Conservation (phyloP, 441 rosid species). For the Francoa sonchifolia region DNA sequence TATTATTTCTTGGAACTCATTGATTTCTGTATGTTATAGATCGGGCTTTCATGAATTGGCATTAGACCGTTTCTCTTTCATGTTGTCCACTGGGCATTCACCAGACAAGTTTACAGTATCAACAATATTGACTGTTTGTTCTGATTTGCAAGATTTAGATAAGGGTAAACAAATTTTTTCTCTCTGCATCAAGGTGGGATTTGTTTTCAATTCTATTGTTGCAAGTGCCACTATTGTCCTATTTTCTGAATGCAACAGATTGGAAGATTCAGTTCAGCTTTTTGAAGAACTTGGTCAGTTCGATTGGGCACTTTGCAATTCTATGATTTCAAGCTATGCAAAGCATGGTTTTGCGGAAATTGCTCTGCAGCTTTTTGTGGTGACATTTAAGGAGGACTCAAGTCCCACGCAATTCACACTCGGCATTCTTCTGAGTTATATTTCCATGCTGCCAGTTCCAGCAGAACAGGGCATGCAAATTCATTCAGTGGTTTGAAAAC, state of each 20-base stretch:
- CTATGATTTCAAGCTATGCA: slow-evolving; percentile 51
- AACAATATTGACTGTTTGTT: slow-evolving; percentile 29
- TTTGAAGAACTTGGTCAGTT: slow-evolving; percentile 32
- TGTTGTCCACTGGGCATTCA: slow-evolving; percentile 33
- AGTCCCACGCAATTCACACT: slow-evolving; percentile 47
- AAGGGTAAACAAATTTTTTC: slow-evolving; percentile 59
- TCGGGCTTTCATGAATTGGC: slow-evolving; percentile 34
- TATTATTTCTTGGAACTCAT: slow-evolving; percentile 59
- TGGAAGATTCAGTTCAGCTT: slow-evolving; percentile 47
- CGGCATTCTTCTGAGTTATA: slow-evolving; percentile 38
- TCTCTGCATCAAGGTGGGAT: slow-evolving; percentile 49
- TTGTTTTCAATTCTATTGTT: slow-evolving; percentile 49
- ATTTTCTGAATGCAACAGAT: slow-evolving; percentile 74
- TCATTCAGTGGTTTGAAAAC: slow-evolving; percentile 48
- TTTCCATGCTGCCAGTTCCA: slow-evolving; percentile 24
- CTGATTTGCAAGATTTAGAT: slow-evolving; percentile 31
- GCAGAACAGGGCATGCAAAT: slow-evolving; percentile 45
- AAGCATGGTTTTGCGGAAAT: slow-evolving; percentile 37
- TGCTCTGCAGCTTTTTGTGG: slow-evolving; percentile 32
- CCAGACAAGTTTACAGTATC: slow-evolving; percentile 47
- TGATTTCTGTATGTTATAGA: slow-evolving; percentile 35
- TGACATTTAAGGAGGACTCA: slow-evolving; percentile 26
- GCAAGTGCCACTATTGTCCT: slow-evolving; percentile 56
- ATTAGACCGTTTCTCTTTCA: slow-evolving; percentile 26
- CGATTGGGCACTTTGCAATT: slow-evolving; percentile 40